Evolutionary conservation across 768 basidiomycete genomes (phyloP).

Genomic region (Pleurotus tuber-regium): DNA sequence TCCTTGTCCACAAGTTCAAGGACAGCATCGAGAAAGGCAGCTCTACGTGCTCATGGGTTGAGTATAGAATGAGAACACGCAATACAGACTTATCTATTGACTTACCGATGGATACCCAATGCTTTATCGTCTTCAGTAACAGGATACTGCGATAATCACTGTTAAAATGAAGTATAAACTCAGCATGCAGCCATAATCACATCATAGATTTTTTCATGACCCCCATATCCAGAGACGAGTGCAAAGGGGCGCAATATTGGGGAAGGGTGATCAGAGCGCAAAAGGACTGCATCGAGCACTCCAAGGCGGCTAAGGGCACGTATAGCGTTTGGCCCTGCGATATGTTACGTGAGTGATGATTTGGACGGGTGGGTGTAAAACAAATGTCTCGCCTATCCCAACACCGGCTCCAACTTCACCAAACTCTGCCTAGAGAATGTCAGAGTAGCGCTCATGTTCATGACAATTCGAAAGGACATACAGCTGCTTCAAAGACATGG

Average conservation of each 20-base stretch:
- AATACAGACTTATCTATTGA: not conserved
- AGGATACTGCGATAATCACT: slow-evolving; percentile 27
- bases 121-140: slow-evolving; percentile 31
- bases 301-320: slow-evolving; percentile 43
- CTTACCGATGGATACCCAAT: slow-evolving; percentile 44
- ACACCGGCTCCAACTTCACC: slow-evolving; percentile 57
- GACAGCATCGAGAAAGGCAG: slow-evolving; percentile 49
- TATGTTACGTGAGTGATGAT: not conserved
- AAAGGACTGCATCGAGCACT: slow-evolving; percentile 39
- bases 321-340: slow-evolving; percentile 47
- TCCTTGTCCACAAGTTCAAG: slow-evolving; percentile 38
- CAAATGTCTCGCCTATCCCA: slow-evolving; percentile 36
- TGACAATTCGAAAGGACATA: slow-evolving; percentile 19
- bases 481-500: slow-evolving; percentile 53
- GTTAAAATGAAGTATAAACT: not conserved
- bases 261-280: slow-evolving; percentile 29
- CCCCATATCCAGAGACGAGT: slow-evolving; percentile 39
- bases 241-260: slow-evolving; percentile 32
- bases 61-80: too few species aligned
- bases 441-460: not conserved
- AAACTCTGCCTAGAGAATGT: slow-evolving; percentile 36
- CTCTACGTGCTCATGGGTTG: too few species aligned
- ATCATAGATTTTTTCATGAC: slow-evolving; percentile 43
- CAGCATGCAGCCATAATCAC: slow-evolving; percentile 24
- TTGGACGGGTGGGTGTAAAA: not conserved